Evolutionary conservation across 2,329 filamentous ascomycete species (phyloP).

Genomic region (Colletotrichum chlorophyti): DNA sequence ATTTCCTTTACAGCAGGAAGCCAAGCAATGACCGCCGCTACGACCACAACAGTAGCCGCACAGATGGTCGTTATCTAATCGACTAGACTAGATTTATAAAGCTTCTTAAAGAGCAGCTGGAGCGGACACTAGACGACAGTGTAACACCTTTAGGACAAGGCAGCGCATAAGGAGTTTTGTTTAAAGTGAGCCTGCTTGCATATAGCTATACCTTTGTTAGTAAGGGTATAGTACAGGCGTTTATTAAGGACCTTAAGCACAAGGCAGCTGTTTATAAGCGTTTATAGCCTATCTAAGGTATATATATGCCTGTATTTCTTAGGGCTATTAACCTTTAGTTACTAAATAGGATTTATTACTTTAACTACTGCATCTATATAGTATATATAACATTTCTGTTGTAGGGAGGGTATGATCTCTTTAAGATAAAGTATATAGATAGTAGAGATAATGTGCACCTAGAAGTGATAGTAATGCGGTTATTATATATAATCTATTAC

Average conservation of each 20-base stretch:
- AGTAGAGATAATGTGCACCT: conserved; percentile 9
- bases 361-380: conserved; percentile 39
- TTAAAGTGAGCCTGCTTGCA: conserved; percentile 45
- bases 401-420: conserved; percentile 36
- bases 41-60: conserved; percentile 34
- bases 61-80: conserved; percentile 36
- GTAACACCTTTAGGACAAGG: conserved; percentile 35
- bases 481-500: conserved; percentile 33
- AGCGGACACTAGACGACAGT: conserved; percentile 37
- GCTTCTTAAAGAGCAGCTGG: conserved; percentile 40
- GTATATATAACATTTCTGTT: conserved; percentile 43
- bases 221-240: conserved; percentile 45
- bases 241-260: conserved; percentile 41
- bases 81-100: conserved; percentile 34
- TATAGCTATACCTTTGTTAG: conserved; percentile 51
- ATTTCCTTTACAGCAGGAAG: conserved; percentile 37
- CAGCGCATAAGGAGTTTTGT: conserved; percentile 46
- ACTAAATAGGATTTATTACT: conserved; percentile 41
- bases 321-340: conserved; percentile 43
- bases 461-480: conserved; percentile 19
- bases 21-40: not conserved
- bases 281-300: conserved; percentile 42
- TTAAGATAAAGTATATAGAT: not conserved
- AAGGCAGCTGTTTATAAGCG: conserved; percentile 44
- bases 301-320: conserved; percentile 45